Percentiles rank a stretch among this genome's conserved stretches.
Conservation (phyloP, 192 early-diverging fungal species). For the Backusella psychrophila region DNA sequence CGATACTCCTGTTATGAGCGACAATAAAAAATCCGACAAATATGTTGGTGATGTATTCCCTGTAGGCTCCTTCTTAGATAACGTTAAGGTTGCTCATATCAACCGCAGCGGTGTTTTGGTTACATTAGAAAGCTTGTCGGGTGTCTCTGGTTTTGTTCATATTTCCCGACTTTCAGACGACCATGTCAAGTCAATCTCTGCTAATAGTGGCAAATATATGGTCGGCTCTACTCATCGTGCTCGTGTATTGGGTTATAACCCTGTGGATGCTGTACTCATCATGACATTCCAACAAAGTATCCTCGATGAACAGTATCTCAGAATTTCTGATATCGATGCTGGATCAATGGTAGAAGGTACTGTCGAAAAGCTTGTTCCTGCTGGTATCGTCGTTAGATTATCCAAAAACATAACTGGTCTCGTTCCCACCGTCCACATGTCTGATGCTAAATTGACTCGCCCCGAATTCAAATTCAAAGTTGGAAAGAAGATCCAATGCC, state of each 20-base stretch:
- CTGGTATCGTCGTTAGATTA: slow-evolving; percentile 55
- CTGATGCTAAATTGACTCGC: slow-evolving; percentile 69
- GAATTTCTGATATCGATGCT: slow-evolving; percentile 62
- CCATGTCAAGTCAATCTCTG: slow-evolving; percentile 47
- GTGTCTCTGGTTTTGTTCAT: slow-evolving; percentile 58
- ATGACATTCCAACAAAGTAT: slow-evolving; percentile 70
- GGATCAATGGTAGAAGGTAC: slow-evolving; percentile 58
- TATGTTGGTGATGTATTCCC: slow-evolving; percentile 48
- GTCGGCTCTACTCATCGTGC: slow-evolving; percentile 71
- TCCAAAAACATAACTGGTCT: slow-evolving; percentile 66
- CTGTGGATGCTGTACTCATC: slow-evolving; percentile 70
- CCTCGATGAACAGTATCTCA: slow-evolving; percentile 67
- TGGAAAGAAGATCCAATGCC: slow-evolving; percentile 72
- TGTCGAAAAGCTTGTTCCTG: slow-evolving; percentile 46
- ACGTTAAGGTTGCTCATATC: slow-evolving; percentile 59
- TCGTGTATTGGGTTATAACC: slow-evolving; percentile 78
- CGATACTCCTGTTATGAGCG: slow-evolving; percentile 3
- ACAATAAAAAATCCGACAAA: slow-evolving; percentile 20
- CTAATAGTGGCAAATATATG: slow-evolving; percentile 53
- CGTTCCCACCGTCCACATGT: slow-evolving; percentile 70
- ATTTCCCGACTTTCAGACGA: slow-evolving; percentile 74
- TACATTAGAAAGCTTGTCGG: slow-evolving; percentile 42
- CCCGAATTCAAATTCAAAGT: slow-evolving; percentile 71
- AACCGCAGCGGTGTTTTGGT: slow-evolving; percentile 62
- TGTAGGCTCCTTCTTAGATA: slow-evolving; percentile 70